These are phyloP conservation scores for Phytophthora colocasiae DNA, from an alignment of 352 stramenopile genomes.

Conservation along the genomic window DNA sequence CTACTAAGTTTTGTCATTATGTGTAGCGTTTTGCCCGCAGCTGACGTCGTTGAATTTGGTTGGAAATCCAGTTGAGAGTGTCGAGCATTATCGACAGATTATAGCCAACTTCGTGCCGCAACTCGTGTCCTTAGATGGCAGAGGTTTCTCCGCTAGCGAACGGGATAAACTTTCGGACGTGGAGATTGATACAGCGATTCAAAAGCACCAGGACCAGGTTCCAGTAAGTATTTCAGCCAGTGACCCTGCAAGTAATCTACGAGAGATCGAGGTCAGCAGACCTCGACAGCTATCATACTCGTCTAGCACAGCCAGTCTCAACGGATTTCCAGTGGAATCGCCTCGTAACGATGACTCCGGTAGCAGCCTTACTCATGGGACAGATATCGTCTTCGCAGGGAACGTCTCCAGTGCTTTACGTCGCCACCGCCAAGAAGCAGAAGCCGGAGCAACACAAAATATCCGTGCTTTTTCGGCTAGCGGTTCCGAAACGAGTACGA, in stretches of 20 bases:
- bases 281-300: conserved; percentile 37
- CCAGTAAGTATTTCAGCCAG: neutral
- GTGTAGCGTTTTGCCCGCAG: conserved; percentile 68
- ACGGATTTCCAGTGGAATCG: conserved; percentile 26
- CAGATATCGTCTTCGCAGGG: conserved; percentile 88
- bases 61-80: conserved; percentile 70
- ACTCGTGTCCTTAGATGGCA: conserved; percentile 64
- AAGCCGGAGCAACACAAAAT: conserved; percentile 28
- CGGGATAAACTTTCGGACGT: conserved; percentile 52
- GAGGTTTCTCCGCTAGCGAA: conserved; percentile 47
- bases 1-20: neutral
- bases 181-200: conserved; percentile 58
- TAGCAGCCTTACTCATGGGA: conserved; percentile 89
- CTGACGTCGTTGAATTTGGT: conserved; percentile 65
- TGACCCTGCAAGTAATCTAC: conserved; percentile 2
- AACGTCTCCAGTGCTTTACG: conserved; percentile 88
- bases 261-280: conserved; percentile 23
- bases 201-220: conserved; percentile 28
- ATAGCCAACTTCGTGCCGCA: conserved; percentile 79
- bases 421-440: conserved; percentile 69
- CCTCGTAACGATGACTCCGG: conserved; percentile 55
- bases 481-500: conserved; percentile 1
- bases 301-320: conserved; percentile 34
- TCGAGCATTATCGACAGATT: conserved; percentile 70
- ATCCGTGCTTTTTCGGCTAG: too few species aligned